phyloP scores from a whole-genome alignment of 2,329 filamentous ascomycete species.

The Xylariaceae sp. region DNA sequence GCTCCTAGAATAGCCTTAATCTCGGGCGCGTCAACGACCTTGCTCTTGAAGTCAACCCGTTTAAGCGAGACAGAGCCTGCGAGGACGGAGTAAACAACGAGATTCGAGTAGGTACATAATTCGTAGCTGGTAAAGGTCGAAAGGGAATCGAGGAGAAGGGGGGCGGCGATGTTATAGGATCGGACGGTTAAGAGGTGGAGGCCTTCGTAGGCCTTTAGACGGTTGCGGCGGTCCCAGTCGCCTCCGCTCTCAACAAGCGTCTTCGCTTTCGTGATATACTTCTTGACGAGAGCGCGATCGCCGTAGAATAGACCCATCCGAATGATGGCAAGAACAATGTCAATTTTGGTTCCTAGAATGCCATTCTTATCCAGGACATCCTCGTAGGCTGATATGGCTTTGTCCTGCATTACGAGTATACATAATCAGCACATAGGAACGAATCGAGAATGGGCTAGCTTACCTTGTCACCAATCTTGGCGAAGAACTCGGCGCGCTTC shows the following conservation, averaged over 20 bases:
- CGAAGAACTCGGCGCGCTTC: slow-evolving; percentile 95
- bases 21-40: slow-evolving; percentile 96
- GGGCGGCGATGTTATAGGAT: slow-evolving; percentile 83
- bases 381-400: slow-evolving; percentile 88
- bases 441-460: slow-evolving; percentile 13
- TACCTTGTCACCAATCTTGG: slow-evolving; percentile 93
- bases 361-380: slow-evolving; percentile 95
- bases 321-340: slow-evolving; percentile 93
- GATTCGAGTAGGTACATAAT: slow-evolving; percentile 89
- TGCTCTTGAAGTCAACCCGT: slow-evolving; percentile 97
- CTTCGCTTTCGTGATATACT: slow-evolving; percentile 85
- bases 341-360: slow-evolving; percentile 93
- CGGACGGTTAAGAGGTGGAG: slow-evolving; percentile 88
- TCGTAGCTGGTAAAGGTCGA: slow-evolving; percentile 99
- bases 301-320: slow-evolving; percentile 94
- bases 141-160: slow-evolving; percentile 89
- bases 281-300: slow-evolving; percentile 87
- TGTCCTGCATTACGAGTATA: slow-evolving; percentile 57
- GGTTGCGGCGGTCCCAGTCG: slow-evolving; percentile 97
- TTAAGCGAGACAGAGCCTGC: slow-evolving; percentile 92
- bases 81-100: slow-evolving; percentile 93
- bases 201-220: slow-evolving; percentile 97
- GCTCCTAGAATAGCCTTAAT: slow-evolving; percentile 90
- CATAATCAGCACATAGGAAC: slow-evolving; percentile 1
- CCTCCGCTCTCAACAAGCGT: slow-evolving; percentile 88